Evolutionary conservation across 1,284 basidiomycete genomes (phyloP).

Genomic region (Dichomitus squalens): DNA sequence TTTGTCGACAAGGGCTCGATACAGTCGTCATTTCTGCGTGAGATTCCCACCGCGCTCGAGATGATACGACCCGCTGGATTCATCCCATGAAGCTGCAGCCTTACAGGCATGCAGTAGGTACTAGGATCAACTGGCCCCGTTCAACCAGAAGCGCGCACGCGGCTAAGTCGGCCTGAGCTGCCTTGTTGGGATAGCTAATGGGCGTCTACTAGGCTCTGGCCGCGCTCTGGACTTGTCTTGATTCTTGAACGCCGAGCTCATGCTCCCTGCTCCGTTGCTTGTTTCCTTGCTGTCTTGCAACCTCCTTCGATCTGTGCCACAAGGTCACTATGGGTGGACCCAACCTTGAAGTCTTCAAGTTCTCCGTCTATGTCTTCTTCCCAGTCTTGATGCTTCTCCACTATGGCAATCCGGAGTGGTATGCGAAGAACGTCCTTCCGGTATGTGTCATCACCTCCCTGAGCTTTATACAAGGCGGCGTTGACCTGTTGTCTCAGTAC

Average conservation of each 20-base stretch:
- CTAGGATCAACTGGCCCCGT: too few species aligned
- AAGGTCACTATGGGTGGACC: slow-evolving; percentile 66
- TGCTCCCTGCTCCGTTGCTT: neutral
- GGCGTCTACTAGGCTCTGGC: neutral
- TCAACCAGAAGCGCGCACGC: too few species aligned
- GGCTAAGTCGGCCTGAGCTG: too few species aligned
- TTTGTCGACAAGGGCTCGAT: too few species aligned
- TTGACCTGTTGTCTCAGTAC: slow-evolving; percentile 49
- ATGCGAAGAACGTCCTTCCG: slow-evolving; percentile 76
- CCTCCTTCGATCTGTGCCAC: neutral
- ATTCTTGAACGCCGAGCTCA: neutral
- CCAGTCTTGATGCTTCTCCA: slow-evolving; percentile 84
- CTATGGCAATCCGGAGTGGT: slow-evolving; percentile 92
- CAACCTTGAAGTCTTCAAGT: slow-evolving; percentile 89
- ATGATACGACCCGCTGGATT: too few species aligned
- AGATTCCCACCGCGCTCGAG: too few species aligned
- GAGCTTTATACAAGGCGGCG: too few species aligned
- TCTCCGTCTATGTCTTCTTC: slow-evolving; percentile 87
- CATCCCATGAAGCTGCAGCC: too few species aligned
- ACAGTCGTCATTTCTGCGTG: too few species aligned
- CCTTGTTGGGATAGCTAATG: too few species aligned
- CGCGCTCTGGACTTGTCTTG: neutral
- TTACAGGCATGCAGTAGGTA: too few species aligned
- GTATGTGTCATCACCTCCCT: slow-evolving; percentile 47
- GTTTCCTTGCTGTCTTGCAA: neutral